A percentile compares a stretch with the other conserved stretches of the same genome.
phyloP scores from a whole-genome alignment of 78 protist species.

The Trichosphaerium sp. region DNA sequence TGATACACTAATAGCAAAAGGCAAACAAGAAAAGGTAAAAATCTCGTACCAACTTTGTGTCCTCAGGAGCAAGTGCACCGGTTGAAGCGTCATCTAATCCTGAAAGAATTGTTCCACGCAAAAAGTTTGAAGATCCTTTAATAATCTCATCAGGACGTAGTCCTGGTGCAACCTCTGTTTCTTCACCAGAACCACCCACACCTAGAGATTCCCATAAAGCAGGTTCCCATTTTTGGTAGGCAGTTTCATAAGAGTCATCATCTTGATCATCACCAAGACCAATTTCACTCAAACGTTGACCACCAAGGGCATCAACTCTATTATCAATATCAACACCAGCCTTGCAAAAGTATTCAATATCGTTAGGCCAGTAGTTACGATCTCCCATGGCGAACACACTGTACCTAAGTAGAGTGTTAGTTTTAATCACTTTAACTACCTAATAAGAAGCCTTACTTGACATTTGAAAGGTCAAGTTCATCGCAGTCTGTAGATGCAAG shows the following conservation, averaged over 20 bases:
- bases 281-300: not conserved
- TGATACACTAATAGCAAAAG: too few relatives aligned
- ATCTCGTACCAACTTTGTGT: slow-evolving; percentile 22
- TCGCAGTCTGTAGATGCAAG: not conserved
- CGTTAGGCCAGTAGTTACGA: slow-evolving; percentile 35
- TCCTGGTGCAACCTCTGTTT: not conserved
- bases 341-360: slow-evolving; percentile 7
- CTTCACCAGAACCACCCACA: not conserved
- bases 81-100: slow-evolving; percentile 13
- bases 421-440: too few relatives aligned
- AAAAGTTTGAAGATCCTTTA: not conserved
- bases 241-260: slow-evolving; percentile 4
- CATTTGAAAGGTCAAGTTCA: too few relatives aligned
- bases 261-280: slow-evolving; percentile 44
- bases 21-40: too few relatives aligned
- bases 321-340: slow-evolving; percentile 19
- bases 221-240: not conserved
- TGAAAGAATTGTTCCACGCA: slow-evolving; percentile 22
- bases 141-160: slow-evolving; percentile 10
- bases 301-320: slow-evolving; percentile 6
- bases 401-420: too few relatives aligned
- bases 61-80: slow-evolving; percentile 10
- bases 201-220: not conserved
- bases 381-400: slow-evolving; percentile 59
- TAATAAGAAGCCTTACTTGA: too few relatives aligned